These are phyloP conservation scores for Colletotrichum brevisporum DNA, from an alignment of 2,329 filamentous ascomycete species.

Conservation along the genomic window DNA sequence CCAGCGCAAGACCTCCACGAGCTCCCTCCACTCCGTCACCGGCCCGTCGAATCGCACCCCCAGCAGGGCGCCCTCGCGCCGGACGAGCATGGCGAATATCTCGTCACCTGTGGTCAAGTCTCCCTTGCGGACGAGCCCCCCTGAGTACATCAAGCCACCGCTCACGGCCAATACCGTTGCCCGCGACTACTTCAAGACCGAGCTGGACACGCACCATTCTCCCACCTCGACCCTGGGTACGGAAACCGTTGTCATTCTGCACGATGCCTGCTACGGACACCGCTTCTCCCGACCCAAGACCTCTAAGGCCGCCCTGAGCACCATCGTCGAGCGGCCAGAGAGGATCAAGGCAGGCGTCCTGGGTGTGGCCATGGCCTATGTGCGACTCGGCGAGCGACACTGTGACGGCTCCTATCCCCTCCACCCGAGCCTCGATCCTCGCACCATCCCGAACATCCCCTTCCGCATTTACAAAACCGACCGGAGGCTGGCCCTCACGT, in stretches of 20 bases:
- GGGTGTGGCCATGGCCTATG: constrained; percentile 89
- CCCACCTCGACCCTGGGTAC: constrained; percentile 56
- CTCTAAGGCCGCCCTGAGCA: constrained; percentile 77
- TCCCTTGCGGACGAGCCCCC: constrained; percentile 51
- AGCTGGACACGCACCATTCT: constrained; percentile 75
- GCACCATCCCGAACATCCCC: constrained; percentile 72
- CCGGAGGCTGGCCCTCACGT: constrained; percentile 78
- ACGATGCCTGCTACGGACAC: constrained; percentile 96
- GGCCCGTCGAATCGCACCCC: constrained; percentile 48
- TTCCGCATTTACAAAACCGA: constrained; percentile 89
- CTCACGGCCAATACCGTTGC: constrained; percentile 72
- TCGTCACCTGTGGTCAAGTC: constrained; percentile 60
- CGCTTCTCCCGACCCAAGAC: constrained; percentile 88
- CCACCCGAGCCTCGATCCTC: constrained; percentile 71
- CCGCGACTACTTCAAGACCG: constrained; percentile 76
- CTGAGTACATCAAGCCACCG: constrained; percentile 54
- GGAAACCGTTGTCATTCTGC: constrained; percentile 85
- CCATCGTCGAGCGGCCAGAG: constrained; percentile 95
- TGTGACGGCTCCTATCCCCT: constrained; percentile 78
- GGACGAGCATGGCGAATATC: constrained; percentile 62
- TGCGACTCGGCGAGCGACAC: constrained; percentile 88
- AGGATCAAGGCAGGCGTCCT: constrained; percentile 86
- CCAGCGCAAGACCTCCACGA: constrained; percentile 70
- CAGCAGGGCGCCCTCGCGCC: constrained; percentile 58
- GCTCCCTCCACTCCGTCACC: constrained; percentile 67